Evolutionary conservation across 441 rosid genomes (phyloP).

Genomic region (Jatropha multifida): DNA sequence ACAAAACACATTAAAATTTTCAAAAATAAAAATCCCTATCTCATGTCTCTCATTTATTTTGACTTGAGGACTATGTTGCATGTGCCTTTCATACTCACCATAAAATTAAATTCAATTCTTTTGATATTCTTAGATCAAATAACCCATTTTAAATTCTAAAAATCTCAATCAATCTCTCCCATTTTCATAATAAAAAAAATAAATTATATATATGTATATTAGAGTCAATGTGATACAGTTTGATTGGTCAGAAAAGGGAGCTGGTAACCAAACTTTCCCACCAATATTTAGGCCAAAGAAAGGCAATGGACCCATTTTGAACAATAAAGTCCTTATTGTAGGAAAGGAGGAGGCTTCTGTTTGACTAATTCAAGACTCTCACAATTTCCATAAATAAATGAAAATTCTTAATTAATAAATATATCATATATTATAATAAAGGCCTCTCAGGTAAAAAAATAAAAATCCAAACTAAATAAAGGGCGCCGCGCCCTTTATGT

Average conservation of each 20-base stretch:
- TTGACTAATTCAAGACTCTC: slow-evolving; percentile 42
- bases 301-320: slow-evolving; percentile 38
- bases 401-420: not conserved
- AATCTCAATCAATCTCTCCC: not conserved
- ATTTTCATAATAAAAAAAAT: not conserved
- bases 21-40: slow-evolving; percentile 2
- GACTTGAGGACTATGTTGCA: slow-evolving; percentile 34
- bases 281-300: slow-evolving; percentile 38
- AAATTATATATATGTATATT: not conserved
- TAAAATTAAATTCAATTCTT: not conserved
- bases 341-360: slow-evolving; percentile 33
- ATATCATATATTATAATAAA: not conserved
- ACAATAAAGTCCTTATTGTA: slow-evolving; percentile 37
- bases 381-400: not conserved
- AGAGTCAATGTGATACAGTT: slow-evolving; percentile 2
- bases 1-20: slow-evolving; percentile 19
- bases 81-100: slow-evolving; percentile 25
- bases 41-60: slow-evolving; percentile 34
- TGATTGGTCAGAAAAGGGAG: slow-evolving; percentile 44
- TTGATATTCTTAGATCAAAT: not conserved
- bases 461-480: slow-evolving; percentile 12
- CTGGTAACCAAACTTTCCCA: slow-evolving; percentile 58
- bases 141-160: not conserved
- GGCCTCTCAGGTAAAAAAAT: no score
- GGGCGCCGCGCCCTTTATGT: slow-evolving; percentile 56